Evolutionary conservation across 331 rosid species (phyloP).

Genomic region (Arachis monticola): DNA sequence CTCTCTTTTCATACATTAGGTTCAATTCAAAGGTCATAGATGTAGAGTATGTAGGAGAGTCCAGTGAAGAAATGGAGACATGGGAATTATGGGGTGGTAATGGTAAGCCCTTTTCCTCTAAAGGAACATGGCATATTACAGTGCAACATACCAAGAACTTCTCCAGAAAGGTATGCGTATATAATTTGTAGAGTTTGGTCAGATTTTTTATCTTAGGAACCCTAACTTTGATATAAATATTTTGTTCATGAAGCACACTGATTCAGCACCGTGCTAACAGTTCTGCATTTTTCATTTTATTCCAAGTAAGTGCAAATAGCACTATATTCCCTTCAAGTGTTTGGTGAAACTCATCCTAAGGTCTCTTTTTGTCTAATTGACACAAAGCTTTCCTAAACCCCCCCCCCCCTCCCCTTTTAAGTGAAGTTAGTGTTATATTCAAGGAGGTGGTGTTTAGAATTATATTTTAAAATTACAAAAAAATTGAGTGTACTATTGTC

Average conservation of each 20-base stretch:
- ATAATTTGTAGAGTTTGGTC: background rate
- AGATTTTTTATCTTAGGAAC: background rate
- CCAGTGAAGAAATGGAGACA: slow-evolving; percentile 43
- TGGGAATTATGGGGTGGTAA: slow-evolving; percentile 61
- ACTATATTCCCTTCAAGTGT: too few species aligned
- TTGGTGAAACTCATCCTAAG: too few species aligned
- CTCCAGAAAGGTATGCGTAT: slow-evolving; percentile 40
- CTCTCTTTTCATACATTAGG: slow-evolving; percentile 46
- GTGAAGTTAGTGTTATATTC: too few species aligned
- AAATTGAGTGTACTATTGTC: too few species aligned
- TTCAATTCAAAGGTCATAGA: slow-evolving; percentile 55
- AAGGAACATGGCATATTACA: slow-evolving; percentile 51
- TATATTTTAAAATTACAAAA: too few species aligned
- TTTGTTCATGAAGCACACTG: background rate
- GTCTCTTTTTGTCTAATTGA: too few species aligned
- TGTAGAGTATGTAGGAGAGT: slow-evolving; percentile 53
- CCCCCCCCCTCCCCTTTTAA: too few species aligned
- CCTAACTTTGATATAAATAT: background rate
- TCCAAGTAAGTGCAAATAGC: too few species aligned
- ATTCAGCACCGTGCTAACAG: background rate
- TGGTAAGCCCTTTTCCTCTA: slow-evolving; percentile 52
- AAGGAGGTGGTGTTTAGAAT: too few species aligned
- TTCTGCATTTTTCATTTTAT: background rate
- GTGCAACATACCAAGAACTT: slow-evolving; percentile 48
- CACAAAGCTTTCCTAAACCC: too few species aligned